Evolutionary conservation across 1,284 basidiomycete species (phyloP).

Genomic region (Marasmius fiardii): DNA sequence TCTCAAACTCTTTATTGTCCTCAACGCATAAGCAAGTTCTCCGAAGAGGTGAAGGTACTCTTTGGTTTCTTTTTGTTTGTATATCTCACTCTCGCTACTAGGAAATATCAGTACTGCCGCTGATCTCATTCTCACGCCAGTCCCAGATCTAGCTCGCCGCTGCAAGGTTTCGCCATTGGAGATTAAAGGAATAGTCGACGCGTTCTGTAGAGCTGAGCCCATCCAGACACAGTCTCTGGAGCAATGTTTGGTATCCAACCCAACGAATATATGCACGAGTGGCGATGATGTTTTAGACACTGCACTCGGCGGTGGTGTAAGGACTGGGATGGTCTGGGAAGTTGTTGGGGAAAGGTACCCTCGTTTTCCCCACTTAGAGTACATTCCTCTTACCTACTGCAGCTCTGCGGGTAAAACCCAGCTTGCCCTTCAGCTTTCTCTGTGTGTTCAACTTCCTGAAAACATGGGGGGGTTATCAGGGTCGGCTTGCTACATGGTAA

Average conservation of each 20-base stretch:
- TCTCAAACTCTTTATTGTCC: conserved; percentile 1
- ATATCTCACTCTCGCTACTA: conserved; percentile 17
- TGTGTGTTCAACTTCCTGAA: conserved; percentile 69
- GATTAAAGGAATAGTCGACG: conserved; percentile 45
- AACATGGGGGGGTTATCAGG: conserved; percentile 50
- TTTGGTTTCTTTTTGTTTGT: neutral
- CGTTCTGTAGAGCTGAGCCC: conserved; percentile 38
- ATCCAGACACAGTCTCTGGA: conserved; percentile 34
- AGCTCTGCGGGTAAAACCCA: conserved; percentile 91
- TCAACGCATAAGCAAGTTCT: conserved; percentile 17
- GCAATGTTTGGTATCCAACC: conserved; percentile 23
- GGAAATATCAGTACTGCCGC: conserved; percentile 42
- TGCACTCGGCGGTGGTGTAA: conserved; percentile 71
- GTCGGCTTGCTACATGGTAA: conserved; percentile 72
- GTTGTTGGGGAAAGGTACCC: conserved; percentile 82
- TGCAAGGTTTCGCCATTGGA: conserved; percentile 49
- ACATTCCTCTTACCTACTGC: conserved; percentile 11
- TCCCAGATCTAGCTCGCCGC: conserved; percentile 49
- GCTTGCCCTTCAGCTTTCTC: conserved; percentile 73
- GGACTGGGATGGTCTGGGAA: conserved; percentile 79
- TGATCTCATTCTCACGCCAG: conserved; percentile 47
- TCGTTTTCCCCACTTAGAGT: conserved; percentile 2
- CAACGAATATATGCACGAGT: conserved; percentile 46
- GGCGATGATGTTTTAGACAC: conserved; percentile 68
- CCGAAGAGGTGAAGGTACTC: conserved; percentile 24